These are phyloP conservation scores for Aspergillus fischeri DNA, from an alignment of 2,329 filamentous ascomycete species.

Conservation along the genomic window DNA sequence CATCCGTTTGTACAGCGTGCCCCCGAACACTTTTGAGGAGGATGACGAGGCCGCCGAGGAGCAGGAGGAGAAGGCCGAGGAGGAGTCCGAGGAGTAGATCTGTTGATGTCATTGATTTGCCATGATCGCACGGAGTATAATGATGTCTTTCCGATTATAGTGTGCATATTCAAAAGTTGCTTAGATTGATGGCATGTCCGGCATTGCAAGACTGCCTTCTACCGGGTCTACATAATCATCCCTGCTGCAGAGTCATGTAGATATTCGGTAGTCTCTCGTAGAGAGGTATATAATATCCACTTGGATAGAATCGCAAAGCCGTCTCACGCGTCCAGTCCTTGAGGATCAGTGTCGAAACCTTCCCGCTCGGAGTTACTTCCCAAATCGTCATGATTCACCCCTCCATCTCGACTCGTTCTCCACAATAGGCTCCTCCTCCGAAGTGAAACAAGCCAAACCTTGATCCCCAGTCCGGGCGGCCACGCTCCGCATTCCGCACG, in stretches of 20 bases:
- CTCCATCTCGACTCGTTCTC: too few species aligned
- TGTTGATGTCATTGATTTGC: constrained; percentile 12
- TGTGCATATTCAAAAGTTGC: constrained; percentile 18
- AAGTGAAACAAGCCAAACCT: not conserved
- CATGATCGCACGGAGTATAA: constrained; percentile 9
- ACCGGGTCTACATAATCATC: not conserved
- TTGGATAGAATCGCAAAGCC: too few species aligned
- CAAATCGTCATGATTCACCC: too few species aligned
- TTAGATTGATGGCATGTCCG: constrained; percentile 18
- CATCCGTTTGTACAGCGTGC: constrained; percentile 88
- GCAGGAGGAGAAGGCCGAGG: constrained; percentile 53
- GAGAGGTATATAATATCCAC: too few species aligned
- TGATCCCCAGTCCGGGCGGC: not conserved
- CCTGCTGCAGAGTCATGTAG: too few species aligned
- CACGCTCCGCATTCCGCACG: not conserved
- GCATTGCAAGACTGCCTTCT: not conserved
- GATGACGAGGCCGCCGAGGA: constrained; percentile 64
- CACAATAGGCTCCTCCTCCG: not conserved
- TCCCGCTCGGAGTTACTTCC: too few species aligned
- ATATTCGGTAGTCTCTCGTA: too few species aligned
- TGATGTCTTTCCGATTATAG: constrained; percentile 8
- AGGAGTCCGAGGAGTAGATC: constrained; percentile 41
- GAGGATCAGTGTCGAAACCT: not conserved
- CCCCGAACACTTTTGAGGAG: constrained; percentile 83
- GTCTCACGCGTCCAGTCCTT: not conserved